Evolutionary conservation across 768 basidiomycete species (phyloP), one percentile per base, ranked within the genome.

Genomic region (Tylopilus felleus): DNA sequence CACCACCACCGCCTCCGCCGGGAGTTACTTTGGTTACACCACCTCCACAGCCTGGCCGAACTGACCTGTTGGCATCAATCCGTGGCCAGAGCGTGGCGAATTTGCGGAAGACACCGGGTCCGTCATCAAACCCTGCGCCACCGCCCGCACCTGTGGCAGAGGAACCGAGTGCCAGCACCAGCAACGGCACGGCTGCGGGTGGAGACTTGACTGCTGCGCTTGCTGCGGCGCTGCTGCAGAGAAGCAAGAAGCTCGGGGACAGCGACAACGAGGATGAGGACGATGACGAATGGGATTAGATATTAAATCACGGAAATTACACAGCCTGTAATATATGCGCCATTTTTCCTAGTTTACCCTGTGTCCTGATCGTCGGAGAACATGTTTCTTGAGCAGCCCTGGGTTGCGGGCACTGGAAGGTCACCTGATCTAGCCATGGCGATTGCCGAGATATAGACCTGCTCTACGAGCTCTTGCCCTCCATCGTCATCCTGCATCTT

Each of bases 191-290:
- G 9, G 67, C 68, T 2, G 75, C 65, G 14, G 83, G 76, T 13
- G 90, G 86, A 0, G 86, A 94, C 71, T 69, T 96, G 55, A 93
- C 93, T 0, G 78, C 83, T 5, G 90, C 92, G 8, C 74, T 97
- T 43, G 94, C 93, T 6, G 88, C 83, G 46, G 93, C 93, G 1
- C 71, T 98, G 57, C 73, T 85, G 61, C 83, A 87, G 67, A 74
- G 94, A 60, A 96, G 90, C 67, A 92, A 89, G 74, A 86, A 90
- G 64, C 73, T 96, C 60, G 93, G 89, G 2, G 91, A 93, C 60
- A 90, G 88, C 62, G 88, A 90, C 60, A 86, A 88, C 47, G 86
- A 88, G 21, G 88, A 88, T 5, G 85, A 85, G 0, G 85, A 87
- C 22, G 84, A 85, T 31, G 85, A 86, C 39, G 84, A 84, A 53